phyloP scores from a whole-genome alignment of 257 asterid genomes.

The Cynanchum wilfordii region DNA sequence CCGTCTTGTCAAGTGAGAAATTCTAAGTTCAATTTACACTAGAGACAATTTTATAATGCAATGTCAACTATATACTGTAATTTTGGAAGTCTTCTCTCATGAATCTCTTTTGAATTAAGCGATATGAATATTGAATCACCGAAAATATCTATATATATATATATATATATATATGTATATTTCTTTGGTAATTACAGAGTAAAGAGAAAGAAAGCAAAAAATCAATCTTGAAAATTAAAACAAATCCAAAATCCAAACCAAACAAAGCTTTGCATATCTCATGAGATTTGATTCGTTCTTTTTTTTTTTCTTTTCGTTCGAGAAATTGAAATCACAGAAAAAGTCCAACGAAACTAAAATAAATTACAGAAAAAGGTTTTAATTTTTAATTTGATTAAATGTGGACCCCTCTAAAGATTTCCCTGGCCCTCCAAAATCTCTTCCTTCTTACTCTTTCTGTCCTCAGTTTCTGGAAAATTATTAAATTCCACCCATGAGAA shows the following conservation, averaged over 20 bases:
- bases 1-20: too few relatives aligned
- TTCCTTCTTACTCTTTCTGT: constrained; percentile 5
- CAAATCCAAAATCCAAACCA: constrained; percentile 4
- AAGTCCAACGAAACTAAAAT: constrained; percentile 11
- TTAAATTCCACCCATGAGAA: constrained; percentile 11
- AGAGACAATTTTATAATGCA: too few relatives aligned
- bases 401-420: constrained; percentile 20
- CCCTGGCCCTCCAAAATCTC: constrained; percentile 17
- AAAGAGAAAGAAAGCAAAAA: not conserved
- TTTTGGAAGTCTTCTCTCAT: too few relatives aligned
- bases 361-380: not conserved
- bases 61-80: too few relatives aligned
- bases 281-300: constrained; percentile 20
- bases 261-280: constrained; percentile 3
- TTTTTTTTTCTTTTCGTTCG: not conserved
- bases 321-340: constrained; percentile 15
- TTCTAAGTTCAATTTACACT: too few relatives aligned
- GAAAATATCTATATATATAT: too few relatives aligned
- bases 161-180: too few relatives aligned
- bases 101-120: too few relatives aligned
- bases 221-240: constrained; percentile 11
- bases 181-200: too few relatives aligned
- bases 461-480: not conserved
- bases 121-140: too few relatives aligned
- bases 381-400: too few relatives aligned